phyloP scores from a whole-genome alignment of 768 basidiomycete genomes.

The Tulasnella sp. region DNA sequence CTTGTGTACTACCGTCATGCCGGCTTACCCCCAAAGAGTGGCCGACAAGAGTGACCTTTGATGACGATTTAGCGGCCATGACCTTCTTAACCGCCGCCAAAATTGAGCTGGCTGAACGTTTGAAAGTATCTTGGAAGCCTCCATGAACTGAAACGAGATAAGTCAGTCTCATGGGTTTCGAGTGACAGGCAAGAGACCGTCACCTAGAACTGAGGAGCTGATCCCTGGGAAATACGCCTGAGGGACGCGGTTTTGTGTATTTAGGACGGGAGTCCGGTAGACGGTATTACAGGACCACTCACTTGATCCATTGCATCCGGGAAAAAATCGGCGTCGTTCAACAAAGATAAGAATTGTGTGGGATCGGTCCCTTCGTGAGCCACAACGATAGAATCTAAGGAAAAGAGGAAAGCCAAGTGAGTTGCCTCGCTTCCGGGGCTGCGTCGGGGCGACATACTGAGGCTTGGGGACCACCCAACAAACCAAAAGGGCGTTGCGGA shows the following conservation, averaged over 20 bases:
- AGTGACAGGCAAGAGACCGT: not conserved
- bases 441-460: not conserved
- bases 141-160: slow-evolving; percentile 3
- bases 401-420: not conserved
- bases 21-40: slow-evolving; percentile 24
- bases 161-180: not conserved
- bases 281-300: not conserved
- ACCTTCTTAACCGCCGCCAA: slow-evolving; percentile 25
- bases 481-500: slow-evolving; percentile 23
- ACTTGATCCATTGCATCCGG: not conserved
- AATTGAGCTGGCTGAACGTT: slow-evolving; percentile 6
- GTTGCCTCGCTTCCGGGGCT: not conserved
- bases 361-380: slow-evolving; percentile 31
- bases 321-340: slow-evolving; percentile 15
- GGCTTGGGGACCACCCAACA: slow-evolving; percentile 25
- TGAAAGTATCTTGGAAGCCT: slow-evolving; percentile 18
- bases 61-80: not conserved
- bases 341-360: slow-evolving; percentile 19
- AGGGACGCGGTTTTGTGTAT: not conserved
- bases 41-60: slow-evolving; percentile 27
- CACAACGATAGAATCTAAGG: slow-evolving; percentile 15
- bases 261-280: not conserved
- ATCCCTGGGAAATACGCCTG: slow-evolving; percentile 23
- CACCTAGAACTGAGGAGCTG: slow-evolving; percentile 6
- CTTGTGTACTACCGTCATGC: not conserved